A percentile compares a stretch with the other conserved stretches of the same genome.
Evolutionary conservation across 768 basidiomycete genomes (phyloP).

Genomic region (Suillus alpinus): DNA sequence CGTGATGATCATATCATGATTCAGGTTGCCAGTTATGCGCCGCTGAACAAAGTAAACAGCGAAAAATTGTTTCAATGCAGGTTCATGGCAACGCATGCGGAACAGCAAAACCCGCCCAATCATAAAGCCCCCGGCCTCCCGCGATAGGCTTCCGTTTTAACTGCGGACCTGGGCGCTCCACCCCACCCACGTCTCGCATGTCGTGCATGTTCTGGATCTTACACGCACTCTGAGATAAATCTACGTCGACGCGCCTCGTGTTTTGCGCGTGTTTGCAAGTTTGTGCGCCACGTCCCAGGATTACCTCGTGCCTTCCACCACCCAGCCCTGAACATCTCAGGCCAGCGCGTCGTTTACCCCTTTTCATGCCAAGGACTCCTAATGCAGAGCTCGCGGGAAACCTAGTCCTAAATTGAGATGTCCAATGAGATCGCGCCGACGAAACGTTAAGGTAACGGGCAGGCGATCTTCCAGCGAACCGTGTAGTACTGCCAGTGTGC

Average conservation of each 20-base stretch:
- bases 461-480: not conserved
- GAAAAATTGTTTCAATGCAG: not conserved
- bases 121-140: not conserved
- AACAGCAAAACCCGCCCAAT: not conserved
- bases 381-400: not conserved
- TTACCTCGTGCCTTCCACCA: not conserved
- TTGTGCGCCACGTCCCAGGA: conserved; percentile 1
- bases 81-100: too few relatives aligned
- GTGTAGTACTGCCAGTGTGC: not conserved
- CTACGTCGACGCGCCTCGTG: not conserved
- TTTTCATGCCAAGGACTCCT: not conserved
- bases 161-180: conserved; percentile 1
- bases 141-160: not conserved
- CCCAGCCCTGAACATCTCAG: not conserved
- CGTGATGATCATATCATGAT: not conserved
- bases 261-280: not conserved
- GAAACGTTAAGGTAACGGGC: not conserved
- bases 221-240: not conserved
- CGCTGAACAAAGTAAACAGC: not conserved
- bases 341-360: not conserved
- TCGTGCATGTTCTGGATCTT: not conserved
- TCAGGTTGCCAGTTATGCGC: not conserved
- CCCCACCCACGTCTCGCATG: not conserved
- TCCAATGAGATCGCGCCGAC: not conserved
- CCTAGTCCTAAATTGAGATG: not conserved